Conservation (phyloP, 371 early-diverging fungal species). For the Mucor mucedo region DNA sequence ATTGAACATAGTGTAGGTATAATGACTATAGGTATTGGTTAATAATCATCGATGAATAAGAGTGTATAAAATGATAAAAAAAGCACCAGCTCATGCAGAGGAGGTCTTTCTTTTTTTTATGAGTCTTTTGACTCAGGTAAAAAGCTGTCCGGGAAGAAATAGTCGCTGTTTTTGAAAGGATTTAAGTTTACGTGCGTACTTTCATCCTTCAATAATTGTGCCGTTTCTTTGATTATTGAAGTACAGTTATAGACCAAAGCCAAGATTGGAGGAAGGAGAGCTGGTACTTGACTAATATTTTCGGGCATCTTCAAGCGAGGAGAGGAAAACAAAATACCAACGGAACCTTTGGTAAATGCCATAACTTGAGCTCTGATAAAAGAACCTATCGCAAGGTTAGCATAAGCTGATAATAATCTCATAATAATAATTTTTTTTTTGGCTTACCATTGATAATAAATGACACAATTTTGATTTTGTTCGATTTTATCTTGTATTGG, state of each 20-base stretch:
- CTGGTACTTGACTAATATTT: conserved; percentile 12
- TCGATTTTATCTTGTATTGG: conserved; percentile 6
- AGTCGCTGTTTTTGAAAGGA: conserved; percentile 16
- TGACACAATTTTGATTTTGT: conserved; percentile 4
- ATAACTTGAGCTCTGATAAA: conserved; percentile 18
- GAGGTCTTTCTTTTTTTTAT: neutral
- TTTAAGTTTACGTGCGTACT: conserved; percentile 13
- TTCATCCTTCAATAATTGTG: conserved; percentile 13
- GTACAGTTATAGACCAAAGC: conserved; percentile 18
- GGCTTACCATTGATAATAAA: conserved; percentile 15
- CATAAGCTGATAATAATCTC: conserved; percentile 5
- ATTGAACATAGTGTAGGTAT: neutral
- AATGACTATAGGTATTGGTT: conserved; percentile 5
- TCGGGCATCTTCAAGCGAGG: conserved; percentile 21
- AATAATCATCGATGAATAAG: neutral
- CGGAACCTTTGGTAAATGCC: conserved; percentile 15
- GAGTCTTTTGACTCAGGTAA: neutral
- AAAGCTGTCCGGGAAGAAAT: conserved; percentile 16
- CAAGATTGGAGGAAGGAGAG: conserved; percentile 6
- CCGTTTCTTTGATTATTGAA: conserved; percentile 16
- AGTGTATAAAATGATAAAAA: neutral
- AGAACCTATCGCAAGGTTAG: conserved; percentile 16
- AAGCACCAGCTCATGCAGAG: conserved; percentile 3
- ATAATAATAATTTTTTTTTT: neutral
- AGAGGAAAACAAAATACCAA: conserved; percentile 13